A percentile compares a stretch with the other conserved stretches of the same genome.
phyloP scores from a whole-genome alignment of 2,329 filamentous ascomycete genomes.

The Beauveria sp. region DNA sequence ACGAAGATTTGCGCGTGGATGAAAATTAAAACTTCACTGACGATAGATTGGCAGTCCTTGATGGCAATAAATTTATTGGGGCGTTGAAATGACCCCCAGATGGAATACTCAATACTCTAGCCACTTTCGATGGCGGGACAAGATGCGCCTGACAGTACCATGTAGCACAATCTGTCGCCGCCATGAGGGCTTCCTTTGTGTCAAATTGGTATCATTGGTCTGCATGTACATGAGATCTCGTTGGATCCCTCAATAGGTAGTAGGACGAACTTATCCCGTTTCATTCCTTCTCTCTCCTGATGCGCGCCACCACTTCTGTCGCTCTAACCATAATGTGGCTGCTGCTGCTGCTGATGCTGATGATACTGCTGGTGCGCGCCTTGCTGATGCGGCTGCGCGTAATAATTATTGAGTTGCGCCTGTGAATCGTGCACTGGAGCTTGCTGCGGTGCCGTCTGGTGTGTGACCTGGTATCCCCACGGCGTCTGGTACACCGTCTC shows the following conservation, averaged over 20 bases:
- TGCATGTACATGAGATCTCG: not conserved
- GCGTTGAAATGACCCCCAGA: too few species aligned
- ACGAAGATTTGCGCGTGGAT: too few species aligned
- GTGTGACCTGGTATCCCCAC: slow-evolving; percentile 4
- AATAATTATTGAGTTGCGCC: not conserved
- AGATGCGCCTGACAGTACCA: too few species aligned
- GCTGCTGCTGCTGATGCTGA: not conserved
- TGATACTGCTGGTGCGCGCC: not conserved
- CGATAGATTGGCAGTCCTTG: too few species aligned
- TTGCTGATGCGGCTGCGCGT: not conserved
- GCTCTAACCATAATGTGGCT: slow-evolving; percentile 1
- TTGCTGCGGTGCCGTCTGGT: not conserved
- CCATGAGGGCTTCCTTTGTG: not conserved
- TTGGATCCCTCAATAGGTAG: not conserved
- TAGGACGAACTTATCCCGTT: not conserved
- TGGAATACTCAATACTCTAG: too few species aligned
- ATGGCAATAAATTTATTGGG: too few species aligned
- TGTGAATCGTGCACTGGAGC: not conserved
- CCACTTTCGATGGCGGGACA: too few species aligned
- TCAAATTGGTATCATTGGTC: not conserved
- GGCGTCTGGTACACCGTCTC: slow-evolving; percentile 9
- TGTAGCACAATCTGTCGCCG: not conserved
- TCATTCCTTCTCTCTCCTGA: not conserved
- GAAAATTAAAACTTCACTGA: too few species aligned
- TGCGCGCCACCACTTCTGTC: not conserved